A percentile compares a stretch with the other conserved stretches of the same genome.
phyloP scores from a whole-genome alignment of 441 rosid species.

The Populus hybrid region DNA sequence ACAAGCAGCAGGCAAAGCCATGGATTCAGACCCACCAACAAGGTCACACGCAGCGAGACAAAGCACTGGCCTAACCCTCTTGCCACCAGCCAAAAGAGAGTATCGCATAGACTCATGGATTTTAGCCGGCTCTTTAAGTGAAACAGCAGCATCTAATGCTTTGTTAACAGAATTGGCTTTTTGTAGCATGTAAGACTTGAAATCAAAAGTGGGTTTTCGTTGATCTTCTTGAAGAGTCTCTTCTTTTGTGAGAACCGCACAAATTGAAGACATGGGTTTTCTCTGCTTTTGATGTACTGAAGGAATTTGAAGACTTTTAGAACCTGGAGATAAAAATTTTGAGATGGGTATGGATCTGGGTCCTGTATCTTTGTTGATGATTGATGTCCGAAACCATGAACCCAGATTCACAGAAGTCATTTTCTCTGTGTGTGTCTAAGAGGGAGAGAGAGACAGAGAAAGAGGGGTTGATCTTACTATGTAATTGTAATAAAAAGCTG shows the following conservation, averaged over 20 bases:
- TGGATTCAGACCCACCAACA: conserved; percentile 59
- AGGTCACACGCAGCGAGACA: conserved; percentile 79
- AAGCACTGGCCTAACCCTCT: conserved; percentile 70
- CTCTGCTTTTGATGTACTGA: conserved; percentile 8
- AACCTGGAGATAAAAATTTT: conserved; percentile 3
- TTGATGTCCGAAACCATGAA: conserved; percentile 39
- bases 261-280: conserved; percentile 31
- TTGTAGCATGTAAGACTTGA: conserved; percentile 56
- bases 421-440: background rate
- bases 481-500: background rate
- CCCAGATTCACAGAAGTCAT: conserved; percentile 57
- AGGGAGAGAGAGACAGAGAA: background rate
- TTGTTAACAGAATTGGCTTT: conserved; percentile 57
- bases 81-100: conserved; percentile 81
- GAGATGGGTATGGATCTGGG: conserved; percentile 31
- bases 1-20: conserved; percentile 78
- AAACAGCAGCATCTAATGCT: conserved; percentile 60
- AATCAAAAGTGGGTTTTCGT: conserved; percentile 50
- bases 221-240: conserved; percentile 37
- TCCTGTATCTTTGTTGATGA: conserved; percentile 33
- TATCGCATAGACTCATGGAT: conserved; percentile 90
- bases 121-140: conserved; percentile 56
- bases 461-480: background rate
- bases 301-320: conserved; percentile 13
- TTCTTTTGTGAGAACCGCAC: conserved; percentile 47